These are phyloP conservation scores for Gonapodya prolifera DNA, from an alignment of 192 early-diverging fungal species.

Conservation along the genomic window DNA sequence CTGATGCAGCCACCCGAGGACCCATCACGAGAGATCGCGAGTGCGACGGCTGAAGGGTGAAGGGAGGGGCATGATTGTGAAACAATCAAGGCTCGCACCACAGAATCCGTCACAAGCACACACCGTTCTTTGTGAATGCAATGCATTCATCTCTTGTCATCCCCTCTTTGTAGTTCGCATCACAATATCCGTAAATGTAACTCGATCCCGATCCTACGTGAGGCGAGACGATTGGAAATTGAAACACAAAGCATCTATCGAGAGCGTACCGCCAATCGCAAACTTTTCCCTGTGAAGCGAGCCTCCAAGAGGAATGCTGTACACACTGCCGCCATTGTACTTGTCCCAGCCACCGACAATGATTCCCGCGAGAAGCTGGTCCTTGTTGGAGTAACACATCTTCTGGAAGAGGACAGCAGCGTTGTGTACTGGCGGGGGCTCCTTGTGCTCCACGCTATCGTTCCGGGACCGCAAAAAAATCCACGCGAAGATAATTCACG, in stretches of 20 bases:
- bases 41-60: conserved; percentile 54
- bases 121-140: conserved; percentile 89
- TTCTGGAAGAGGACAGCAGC: conserved; percentile 90
- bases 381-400: conserved; percentile 88
- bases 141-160: conserved; percentile 83
- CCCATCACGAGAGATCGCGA: conserved; percentile 93
- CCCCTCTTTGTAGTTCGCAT: conserved; percentile 60
- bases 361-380: conserved; percentile 74
- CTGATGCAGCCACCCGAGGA: conserved; percentile 94
- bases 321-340: conserved; percentile 75
- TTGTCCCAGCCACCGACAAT: conserved; percentile 98
- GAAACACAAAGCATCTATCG: background rate
- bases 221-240: background rate
- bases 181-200: conserved; percentile 98
- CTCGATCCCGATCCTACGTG: conserved; percentile 70
- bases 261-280: conserved; percentile 57
- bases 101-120: conserved; percentile 12
- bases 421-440: conserved; percentile 68
- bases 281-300: conserved; percentile 83
- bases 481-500: background rate
- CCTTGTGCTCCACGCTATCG: conserved; percentile 54
- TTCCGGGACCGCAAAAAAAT: background rate
- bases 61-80: background rate
- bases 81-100: background rate
- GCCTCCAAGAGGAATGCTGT: conserved; percentile 82